A percentile compares a stretch with the other conserved stretches of the same genome.
These are phyloP conservation scores for Ustilago curta DNA, from an alignment of 1,284 basidiomycete species.

Conservation along the genomic window DNA sequence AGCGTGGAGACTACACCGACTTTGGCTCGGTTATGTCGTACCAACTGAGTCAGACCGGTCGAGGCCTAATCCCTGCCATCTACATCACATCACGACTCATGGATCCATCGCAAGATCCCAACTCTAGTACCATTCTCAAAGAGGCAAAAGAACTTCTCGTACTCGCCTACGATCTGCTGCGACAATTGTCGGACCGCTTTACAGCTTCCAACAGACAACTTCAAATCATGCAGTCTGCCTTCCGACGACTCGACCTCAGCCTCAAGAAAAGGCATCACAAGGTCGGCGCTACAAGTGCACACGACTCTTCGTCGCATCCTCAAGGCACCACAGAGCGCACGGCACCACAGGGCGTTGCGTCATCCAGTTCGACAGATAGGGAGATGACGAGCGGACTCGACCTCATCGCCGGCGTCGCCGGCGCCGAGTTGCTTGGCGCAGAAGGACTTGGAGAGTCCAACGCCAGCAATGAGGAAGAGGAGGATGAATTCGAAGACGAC, in stretches of 20 bases:
- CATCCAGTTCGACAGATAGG: constrained; percentile 14
- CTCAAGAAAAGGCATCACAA: constrained; percentile 41
- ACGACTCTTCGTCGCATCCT: constrained; percentile 8
- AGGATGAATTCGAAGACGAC: constrained; percentile 39
- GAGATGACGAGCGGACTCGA: constrained; percentile 47
- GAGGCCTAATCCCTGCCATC: constrained; percentile 50
- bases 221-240: constrained; percentile 53
- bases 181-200: constrained; percentile 35
- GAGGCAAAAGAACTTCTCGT: constrained; percentile 50
- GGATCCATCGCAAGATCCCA: constrained; percentile 43
- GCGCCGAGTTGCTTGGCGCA: constrained; percentile 39
- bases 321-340: constrained; percentile 12
- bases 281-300: constrained; percentile 4
- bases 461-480: constrained; percentile 36
- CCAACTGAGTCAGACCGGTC: constrained; percentile 46
- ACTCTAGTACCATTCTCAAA: constrained; percentile 32
- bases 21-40: constrained; percentile 56
- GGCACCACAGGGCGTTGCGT: constrained; percentile 8
- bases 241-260: constrained; percentile 45
- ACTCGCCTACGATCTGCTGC: constrained; percentile 47
- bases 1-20: constrained; percentile 47
- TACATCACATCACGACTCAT: constrained; percentile 50
- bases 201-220: constrained; percentile 48
- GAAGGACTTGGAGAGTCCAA: constrained; percentile 31
- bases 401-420: constrained; percentile 47